These are phyloP conservation scores for Cercospora berteroae DNA, from an alignment of 2,329 filamentous ascomycete genomes.

Conservation along the genomic window DNA sequence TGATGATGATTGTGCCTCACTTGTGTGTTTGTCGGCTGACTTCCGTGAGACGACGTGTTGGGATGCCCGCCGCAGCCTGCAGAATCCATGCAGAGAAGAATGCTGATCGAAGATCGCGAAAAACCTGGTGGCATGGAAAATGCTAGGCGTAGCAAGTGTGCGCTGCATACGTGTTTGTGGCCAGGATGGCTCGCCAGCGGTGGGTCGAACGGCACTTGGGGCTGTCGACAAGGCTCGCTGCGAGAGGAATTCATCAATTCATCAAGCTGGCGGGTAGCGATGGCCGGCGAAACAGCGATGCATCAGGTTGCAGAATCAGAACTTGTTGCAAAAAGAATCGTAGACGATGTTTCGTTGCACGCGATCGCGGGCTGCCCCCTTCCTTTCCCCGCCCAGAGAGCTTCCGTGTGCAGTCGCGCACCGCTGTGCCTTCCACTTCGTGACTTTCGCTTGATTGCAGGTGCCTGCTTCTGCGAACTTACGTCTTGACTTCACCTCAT, in stretches of 20 bases:
- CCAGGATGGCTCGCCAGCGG: not conserved
- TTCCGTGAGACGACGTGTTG: slow-evolving; percentile 10
- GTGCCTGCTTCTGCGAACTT: not conserved
- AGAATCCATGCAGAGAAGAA: slow-evolving; percentile 12
- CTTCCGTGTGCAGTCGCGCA: not conserved
- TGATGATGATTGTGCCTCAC: not conserved
- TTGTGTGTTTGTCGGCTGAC: slow-evolving; percentile 3
- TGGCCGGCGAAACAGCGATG: not conserved
- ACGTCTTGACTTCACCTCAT: not conserved
- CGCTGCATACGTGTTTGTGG: slow-evolving; percentile 1
- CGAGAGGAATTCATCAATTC: not conserved
- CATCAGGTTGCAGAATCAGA: not conserved
- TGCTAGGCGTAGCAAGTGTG: not conserved
- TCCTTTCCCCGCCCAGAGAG: not conserved
- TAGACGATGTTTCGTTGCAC: not conserved
- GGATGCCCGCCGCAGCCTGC: not conserved
- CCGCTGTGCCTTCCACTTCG: not conserved
- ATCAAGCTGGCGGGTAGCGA: not conserved
- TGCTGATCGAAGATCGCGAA: slow-evolving; percentile 17
- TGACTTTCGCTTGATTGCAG: not conserved
- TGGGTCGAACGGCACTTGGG: not conserved
- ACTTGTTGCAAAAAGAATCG: not conserved
- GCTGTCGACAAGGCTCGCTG: not conserved
- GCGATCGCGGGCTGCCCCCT: not conserved
- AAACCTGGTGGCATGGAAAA: slow-evolving; percentile 12